phyloP scores from a whole-genome alignment of 768 basidiomycete species.

The Sutorius australiensis region DNA sequence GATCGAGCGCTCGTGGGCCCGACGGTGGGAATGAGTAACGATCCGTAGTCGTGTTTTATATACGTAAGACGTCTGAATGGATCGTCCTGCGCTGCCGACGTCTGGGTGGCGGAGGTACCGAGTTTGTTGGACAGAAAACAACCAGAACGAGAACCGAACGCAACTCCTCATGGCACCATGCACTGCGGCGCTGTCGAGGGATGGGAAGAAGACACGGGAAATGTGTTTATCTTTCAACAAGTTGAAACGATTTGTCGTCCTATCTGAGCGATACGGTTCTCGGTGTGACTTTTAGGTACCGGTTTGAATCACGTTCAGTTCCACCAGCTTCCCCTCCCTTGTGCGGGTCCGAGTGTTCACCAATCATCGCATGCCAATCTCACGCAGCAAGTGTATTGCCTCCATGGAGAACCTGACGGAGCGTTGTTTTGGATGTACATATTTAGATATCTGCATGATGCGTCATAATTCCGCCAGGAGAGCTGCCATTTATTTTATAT shows the following conservation, averaged over 20 bases:
- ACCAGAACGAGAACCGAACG: background rate
- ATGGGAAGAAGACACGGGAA: background rate
- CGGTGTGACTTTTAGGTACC: background rate
- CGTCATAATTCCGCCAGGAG: background rate
- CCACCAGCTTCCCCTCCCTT: background rate
- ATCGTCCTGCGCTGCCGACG: background rate
- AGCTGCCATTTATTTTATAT: background rate
- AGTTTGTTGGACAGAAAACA: background rate
- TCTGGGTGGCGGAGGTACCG: background rate
- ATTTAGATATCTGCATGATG: background rate
- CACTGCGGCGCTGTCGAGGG: background rate
- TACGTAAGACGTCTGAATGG: constrained; percentile 8
- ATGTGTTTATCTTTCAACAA: background rate
- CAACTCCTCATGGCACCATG: background rate
- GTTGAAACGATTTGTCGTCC: background rate
- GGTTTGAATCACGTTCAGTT: background rate
- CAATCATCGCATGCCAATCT: constrained; percentile 2
- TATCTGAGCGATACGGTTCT: background rate
- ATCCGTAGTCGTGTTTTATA: background rate
- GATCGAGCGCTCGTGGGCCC: background rate
- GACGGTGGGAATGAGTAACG: constrained; percentile 2
- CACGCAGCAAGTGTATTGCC: background rate
- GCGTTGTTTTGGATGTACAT: background rate
- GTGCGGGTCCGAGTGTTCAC: constrained; percentile 6
- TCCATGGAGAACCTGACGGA: constrained; percentile 7